These are phyloP conservation scores for Chytriomyces confervae DNA, from an alignment of 192 early-diverging fungal genomes.

Conservation along the genomic window DNA sequence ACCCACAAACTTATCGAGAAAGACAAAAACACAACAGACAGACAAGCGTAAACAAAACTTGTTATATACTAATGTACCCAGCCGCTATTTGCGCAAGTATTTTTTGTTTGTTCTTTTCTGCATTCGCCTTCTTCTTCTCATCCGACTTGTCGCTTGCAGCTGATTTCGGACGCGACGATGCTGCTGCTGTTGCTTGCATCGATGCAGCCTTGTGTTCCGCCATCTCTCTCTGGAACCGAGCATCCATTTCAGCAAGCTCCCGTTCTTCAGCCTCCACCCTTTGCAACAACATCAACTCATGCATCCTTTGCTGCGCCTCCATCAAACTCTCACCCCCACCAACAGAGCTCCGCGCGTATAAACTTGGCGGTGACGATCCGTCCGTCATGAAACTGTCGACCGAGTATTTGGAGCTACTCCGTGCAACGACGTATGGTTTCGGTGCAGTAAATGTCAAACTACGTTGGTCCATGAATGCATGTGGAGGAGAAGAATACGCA, in stretches of 20 bases:
- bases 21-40: too few relatives aligned
- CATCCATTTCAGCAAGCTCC: neutral
- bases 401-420: too few relatives aligned
- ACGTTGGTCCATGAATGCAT: too few relatives aligned
- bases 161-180: neutral
- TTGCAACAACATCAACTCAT: neutral
- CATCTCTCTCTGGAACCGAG: neutral
- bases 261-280: neutral
- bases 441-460: too few relatives aligned
- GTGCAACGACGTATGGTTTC: too few relatives aligned
- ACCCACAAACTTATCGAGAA: too few relatives aligned
- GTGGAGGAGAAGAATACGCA: too few relatives aligned
- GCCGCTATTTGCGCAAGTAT: neutral
- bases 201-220: neutral
- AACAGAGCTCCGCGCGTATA: too few relatives aligned
- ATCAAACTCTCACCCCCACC: neutral
- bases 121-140: neutral
- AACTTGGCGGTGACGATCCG: too few relatives aligned
- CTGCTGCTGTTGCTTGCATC: neutral
- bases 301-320: neutral
- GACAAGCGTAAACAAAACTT: too few relatives aligned
- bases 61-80: neutral
- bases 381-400: too few relatives aligned
- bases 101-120: neutral
- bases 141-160: neutral